phyloP scores from a whole-genome alignment of 73 alveolate genomes.

The Symbiodinium pilosum region DNA sequence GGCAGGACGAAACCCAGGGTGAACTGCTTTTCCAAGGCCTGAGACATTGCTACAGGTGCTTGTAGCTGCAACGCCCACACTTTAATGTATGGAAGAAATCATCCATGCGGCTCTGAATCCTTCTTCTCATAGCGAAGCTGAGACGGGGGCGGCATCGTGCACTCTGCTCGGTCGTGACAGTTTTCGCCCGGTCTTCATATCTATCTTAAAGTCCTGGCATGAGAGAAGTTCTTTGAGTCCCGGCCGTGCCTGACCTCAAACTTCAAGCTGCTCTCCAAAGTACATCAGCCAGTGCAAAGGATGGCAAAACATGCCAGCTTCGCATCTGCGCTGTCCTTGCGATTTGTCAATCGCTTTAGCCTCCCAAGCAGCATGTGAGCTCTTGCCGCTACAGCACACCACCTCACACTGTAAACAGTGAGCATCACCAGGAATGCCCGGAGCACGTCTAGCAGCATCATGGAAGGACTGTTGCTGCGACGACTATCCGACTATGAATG shows the following conservation, averaged over 20 bases:
- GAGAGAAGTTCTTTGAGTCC: neutral
- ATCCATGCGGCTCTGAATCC: no score
- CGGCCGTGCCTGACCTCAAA: no score
- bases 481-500: neutral
- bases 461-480: neutral
- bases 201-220: conserved; percentile 87
- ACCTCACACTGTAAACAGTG: no score
- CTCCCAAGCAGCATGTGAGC: conserved; percentile 22
- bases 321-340: conserved; percentile 82
- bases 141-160: conserved; percentile 68
- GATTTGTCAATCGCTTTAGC: conserved; percentile 80
- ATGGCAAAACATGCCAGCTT: neutral
- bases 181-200: conserved; percentile 87
- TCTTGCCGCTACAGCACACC: no score
- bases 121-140: neutral
- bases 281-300: neutral
- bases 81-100: no score
- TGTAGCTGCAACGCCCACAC: neutral
- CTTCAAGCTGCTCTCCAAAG: neutral
- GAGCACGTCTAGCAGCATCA: neutral
- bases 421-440: neutral
- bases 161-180: conserved; percentile 91
- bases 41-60: neutral
- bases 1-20: conserved; percentile 54
- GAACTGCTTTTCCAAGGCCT: conserved; percentile 87